These are phyloP conservation scores for Lipomyces oligophaga DNA, from an alignment of 805 yeast genomes.

Conservation along the genomic window DNA sequence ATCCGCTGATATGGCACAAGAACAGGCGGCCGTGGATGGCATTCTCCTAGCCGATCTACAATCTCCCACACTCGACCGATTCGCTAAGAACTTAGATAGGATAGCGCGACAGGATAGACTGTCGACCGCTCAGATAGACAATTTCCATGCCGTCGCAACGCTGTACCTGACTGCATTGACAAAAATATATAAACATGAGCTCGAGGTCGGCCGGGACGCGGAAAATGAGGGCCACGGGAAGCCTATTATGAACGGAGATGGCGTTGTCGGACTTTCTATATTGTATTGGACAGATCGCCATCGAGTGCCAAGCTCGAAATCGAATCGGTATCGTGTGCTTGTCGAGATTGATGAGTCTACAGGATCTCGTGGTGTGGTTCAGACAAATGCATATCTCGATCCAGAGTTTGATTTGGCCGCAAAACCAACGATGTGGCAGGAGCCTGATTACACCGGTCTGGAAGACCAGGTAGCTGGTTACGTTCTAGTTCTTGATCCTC, in stretches of 20 bases:
- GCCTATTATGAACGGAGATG: constrained; percentile 35
- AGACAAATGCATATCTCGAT: constrained; percentile 16
- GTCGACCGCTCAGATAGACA: constrained; percentile 37
- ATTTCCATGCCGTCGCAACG: constrained; percentile 37
- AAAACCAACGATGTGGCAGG: constrained; percentile 14
- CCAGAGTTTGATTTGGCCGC: neutral
- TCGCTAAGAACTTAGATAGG: constrained; percentile 35
- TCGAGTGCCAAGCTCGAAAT: constrained; percentile 1
- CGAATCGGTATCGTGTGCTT: constrained; percentile 7
- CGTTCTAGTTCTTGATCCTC: constrained; percentile 38
- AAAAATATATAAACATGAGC: constrained; percentile 12
- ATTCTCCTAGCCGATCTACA: constrained; percentile 33
- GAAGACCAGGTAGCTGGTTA: constrained; percentile 34
- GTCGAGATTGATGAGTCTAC: constrained; percentile 11
- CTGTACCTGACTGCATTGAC: constrained; percentile 34
- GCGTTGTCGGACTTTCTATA: constrained; percentile 37
- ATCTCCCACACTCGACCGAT: constrained; percentile 36
- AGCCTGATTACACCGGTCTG: constrained; percentile 29
- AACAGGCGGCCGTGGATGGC: constrained; percentile 29
- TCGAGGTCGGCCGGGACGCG: constrained; percentile 5
- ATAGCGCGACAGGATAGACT: constrained; percentile 38
- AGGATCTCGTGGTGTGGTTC: constrained; percentile 24
- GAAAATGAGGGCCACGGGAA: constrained; percentile 32
- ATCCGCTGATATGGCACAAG: constrained; percentile 17
- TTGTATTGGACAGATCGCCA: constrained; percentile 33